phyloP scores from a whole-genome alignment of 108 stramenopile species.

The Cyclotella atomus region DNA sequence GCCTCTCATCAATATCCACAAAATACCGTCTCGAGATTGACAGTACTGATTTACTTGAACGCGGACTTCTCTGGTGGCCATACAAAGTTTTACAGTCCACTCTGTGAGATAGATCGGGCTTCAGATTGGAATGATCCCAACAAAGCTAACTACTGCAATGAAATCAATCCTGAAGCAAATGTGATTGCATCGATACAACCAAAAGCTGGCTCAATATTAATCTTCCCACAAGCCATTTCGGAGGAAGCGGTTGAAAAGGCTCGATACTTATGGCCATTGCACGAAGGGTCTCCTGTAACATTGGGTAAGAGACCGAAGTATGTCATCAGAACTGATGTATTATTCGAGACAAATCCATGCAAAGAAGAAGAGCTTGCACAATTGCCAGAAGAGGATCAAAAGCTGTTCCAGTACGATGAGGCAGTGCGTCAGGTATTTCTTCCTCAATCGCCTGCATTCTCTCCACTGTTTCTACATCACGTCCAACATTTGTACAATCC shows the following conservation, averaged over 20 bases:
- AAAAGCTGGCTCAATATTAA: constrained; percentile 63
- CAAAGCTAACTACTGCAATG: neutral
- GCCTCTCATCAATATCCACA: constrained; percentile 51
- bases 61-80: constrained; percentile 87
- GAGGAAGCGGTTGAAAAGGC: constrained; percentile 80
- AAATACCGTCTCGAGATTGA: constrained; percentile 70
- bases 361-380: constrained; percentile 18
- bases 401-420: constrained; percentile 62
- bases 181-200: constrained; percentile 78
- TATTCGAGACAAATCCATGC: constrained; percentile 59
- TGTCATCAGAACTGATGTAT: constrained; percentile 86
- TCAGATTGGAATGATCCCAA: constrained; percentile 16
- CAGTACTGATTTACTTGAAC: constrained; percentile 86
- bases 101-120: constrained; percentile 13
- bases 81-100: constrained; percentile 80
- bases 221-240: constrained; percentile 86
- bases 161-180: constrained; percentile 1
- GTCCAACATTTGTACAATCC: constrained; percentile 68
- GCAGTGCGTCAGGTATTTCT: constrained; percentile 65
- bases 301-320: constrained; percentile 75
- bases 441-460: constrained; percentile 51
- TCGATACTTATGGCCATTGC: constrained; percentile 71
- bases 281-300: constrained; percentile 79
- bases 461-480: constrained; percentile 63
- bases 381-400: constrained; percentile 20